Conservation (phyloP, 2,329 filamentous ascomycete species). For the Onygena corvina region DNA sequence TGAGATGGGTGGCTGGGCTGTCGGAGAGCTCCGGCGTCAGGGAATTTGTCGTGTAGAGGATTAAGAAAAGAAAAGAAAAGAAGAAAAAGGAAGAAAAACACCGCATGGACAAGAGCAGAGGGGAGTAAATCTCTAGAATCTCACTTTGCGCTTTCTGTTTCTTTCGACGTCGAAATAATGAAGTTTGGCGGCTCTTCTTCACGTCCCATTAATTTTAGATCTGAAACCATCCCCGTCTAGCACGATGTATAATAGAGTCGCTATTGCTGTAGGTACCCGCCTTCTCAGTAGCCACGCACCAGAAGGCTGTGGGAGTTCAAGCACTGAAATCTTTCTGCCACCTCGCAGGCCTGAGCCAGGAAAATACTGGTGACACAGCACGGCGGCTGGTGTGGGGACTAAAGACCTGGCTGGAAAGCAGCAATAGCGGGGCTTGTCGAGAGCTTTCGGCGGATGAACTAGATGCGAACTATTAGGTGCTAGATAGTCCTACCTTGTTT, state of each 20-base stretch:
- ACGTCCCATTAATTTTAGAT: not conserved
- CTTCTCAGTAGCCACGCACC: slow-evolving; percentile 1
- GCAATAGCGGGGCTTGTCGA: not conserved
- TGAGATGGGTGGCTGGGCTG: not conserved
- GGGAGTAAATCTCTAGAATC: not conserved
- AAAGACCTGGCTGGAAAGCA: not conserved
- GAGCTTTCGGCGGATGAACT: not conserved
- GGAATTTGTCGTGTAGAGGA: too few species aligned
- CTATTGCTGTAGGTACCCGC: slow-evolving; percentile 13
- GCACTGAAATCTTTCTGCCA: not conserved
- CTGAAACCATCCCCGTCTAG: slow-evolving; percentile 6
- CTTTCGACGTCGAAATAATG: not conserved
- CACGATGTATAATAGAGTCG: slow-evolving; percentile 7
- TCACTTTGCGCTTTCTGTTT: not conserved
- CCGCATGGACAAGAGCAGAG: not conserved
- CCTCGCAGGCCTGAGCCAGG: not conserved
- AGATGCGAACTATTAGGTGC: slow-evolving; percentile 1
- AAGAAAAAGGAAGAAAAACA: not conserved
- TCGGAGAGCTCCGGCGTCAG: not conserved
- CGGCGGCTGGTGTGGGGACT: slow-evolving; percentile 4
- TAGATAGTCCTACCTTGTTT: not conserved
- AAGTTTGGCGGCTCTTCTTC: not conserved
- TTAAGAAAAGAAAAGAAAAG: not conserved
- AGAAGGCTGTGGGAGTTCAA: not conserved
- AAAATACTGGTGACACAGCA: slow-evolving; percentile 8